Evolutionary conservation across 495 filamentous ascomycete genomes (phyloP).

Genomic region (Neurospora intermedia): DNA sequence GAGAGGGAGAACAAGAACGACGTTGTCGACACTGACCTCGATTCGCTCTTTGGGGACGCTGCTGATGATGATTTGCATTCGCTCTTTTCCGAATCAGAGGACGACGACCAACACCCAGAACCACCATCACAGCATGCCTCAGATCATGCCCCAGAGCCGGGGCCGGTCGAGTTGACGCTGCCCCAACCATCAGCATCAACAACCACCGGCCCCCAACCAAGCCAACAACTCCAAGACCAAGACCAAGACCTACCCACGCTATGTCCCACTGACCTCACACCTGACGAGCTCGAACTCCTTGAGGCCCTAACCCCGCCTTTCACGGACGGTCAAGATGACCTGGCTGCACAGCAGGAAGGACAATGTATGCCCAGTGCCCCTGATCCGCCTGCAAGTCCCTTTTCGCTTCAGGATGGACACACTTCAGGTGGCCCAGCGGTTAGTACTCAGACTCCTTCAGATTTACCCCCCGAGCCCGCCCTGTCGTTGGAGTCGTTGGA

Average conservation of each 20-base stretch:
- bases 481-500: neutral
- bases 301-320: conserved; percentile 1
- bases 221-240: neutral
- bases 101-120: conserved; percentile 4
- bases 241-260: neutral
- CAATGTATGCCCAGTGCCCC: conserved; percentile 14
- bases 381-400: conserved; percentile 16
- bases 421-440: conserved; percentile 21
- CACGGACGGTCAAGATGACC: neutral
- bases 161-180: neutral
- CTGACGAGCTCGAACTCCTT: neutral
- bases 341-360: neutral
- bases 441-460: conserved; percentile 15
- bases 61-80: conserved; percentile 11
- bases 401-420: conserved; percentile 16
- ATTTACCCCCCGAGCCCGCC: neutral
- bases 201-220: neutral
- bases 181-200: neutral
- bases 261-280: neutral
- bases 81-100: conserved; percentile 13
- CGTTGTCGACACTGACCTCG: conserved; percentile 7
- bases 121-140: conserved; percentile 1
- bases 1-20: conserved; percentile 9
- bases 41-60: conserved; percentile 15
- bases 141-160: conserved; percentile 4